Base-by-base conservation (phyloP, 768 basidiomycete species). In the Kondoa malvinella region DNA sequence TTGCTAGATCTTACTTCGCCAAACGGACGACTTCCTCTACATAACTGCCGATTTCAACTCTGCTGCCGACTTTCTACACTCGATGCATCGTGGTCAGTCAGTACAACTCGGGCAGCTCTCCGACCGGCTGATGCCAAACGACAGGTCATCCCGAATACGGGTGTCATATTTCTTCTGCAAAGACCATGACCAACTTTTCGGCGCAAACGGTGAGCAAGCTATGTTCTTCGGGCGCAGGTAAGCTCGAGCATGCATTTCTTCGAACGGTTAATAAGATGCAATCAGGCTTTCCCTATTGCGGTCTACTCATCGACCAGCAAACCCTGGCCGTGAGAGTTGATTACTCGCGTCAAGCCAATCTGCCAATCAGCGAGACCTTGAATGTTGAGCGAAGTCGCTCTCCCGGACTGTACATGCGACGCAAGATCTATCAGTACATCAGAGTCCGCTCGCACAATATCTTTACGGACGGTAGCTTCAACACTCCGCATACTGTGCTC, bases 1-100 rank as follows among this genome's bases (percentile, higher is more conserved):
- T 16, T 25, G 4, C 16, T 66, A 94, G 92, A 74, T 86, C 25
- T 79, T 97, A 2, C 78, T 95, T 33, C 82, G 95, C 68, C 81
- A 91, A 68, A 84, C 94, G n/a, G 95, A 99, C 73, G 95, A 99
- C 75, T 99, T 96, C 75, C 78, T 97, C 57, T 87, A 88, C 70
- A 81, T 99, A 66, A 89, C 91, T 2, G 86, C 88, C 1, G 82
- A 81, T 65, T 77, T 77, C 1, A 57, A 71, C 4, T 82, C 82
- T 71, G 94, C 94, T 0, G 78, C 73, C 60, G 78, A 77, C 0
- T 99, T 95, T 75, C 76, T 96, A 58, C 77, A 81, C 17, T 81
- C 81, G 73, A 95, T 99, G 90, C 79, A 82, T 29, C 75, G 81
- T 76, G 91, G 88, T 50, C 12, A 50, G 40, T 50, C 40, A 8